Conservation (phyloP, 169 alveolate genomes). For the Plasmodium gaboni region DNA sequence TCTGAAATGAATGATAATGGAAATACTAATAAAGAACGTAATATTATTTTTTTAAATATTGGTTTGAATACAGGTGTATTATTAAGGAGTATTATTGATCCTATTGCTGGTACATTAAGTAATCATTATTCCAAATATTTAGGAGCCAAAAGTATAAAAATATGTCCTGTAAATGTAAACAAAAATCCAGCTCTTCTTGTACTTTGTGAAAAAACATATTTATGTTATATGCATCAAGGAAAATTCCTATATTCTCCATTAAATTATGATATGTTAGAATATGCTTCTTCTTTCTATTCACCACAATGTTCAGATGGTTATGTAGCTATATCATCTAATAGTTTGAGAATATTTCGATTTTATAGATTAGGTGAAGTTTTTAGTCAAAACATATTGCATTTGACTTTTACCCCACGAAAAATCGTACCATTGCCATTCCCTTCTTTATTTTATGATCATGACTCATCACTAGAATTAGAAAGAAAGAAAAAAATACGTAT, state of each 20-base stretch:
- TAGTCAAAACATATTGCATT: constrained; percentile 88
- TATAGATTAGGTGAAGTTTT: constrained; percentile 93
- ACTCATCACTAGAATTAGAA: constrained; percentile 73
- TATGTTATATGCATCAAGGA: constrained; percentile 89
- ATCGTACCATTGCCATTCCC: constrained; percentile 91
- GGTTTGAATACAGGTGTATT: constrained; percentile 98
- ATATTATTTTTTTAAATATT: constrained; percentile 89
- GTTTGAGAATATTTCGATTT: constrained; percentile 89
- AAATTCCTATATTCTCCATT: constrained; percentile 88
- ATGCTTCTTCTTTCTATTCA: constrained; percentile 90
- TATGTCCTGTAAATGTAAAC: constrained; percentile 83
- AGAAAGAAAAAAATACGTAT: constrained; percentile 79
- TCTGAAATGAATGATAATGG: constrained; percentile 74
- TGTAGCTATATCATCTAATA: constrained; percentile 93
- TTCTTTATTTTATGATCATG: constrained; percentile 81
- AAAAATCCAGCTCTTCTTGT: constrained; percentile 87
- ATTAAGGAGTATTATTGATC: constrained; percentile 94
- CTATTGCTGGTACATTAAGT: constrained; percentile 95
- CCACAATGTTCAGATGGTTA: constrained; percentile 92
- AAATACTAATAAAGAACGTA: constrained; percentile 19
- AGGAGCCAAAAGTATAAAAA: constrained; percentile 95
- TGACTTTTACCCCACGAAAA: constrained; percentile 95
- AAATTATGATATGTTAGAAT: constrained; percentile 90
- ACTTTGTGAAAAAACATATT: constrained; percentile 90
- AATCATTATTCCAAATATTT: constrained; percentile 95